These are phyloP conservation scores for Neoboletus magnificus DNA, from an alignment of 768 basidiomycete species.

Conservation along the genomic window DNA sequence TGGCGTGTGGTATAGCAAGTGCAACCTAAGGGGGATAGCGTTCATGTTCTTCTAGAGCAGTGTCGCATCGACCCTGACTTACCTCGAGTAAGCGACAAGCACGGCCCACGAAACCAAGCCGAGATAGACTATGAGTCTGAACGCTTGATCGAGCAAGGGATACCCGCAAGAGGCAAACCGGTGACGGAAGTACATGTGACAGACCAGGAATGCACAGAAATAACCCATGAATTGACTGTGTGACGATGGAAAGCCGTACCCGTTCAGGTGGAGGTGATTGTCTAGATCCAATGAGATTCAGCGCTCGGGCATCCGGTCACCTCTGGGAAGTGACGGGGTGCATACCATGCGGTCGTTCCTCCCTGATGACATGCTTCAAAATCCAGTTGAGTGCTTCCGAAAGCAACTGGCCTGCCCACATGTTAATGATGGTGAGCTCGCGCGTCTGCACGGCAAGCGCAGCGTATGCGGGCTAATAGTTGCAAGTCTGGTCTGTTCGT, in stretches of 20 bases:
- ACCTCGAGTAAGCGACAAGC: constrained; percentile 80
- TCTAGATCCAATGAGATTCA: constrained; percentile 12
- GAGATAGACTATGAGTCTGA: constrained; percentile 45
- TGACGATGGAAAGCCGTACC: constrained; percentile 86
- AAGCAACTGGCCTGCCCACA: constrained; percentile 78
- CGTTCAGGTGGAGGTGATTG: constrained; percentile 36
- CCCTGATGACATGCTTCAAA: constrained; percentile 63
- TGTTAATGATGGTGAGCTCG: constrained; percentile 73
- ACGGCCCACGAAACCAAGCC: constrained; percentile 54
- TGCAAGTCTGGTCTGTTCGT: constrained; percentile 3
- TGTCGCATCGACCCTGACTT: constrained; percentile 11
- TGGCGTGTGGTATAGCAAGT: constrained; percentile 72
- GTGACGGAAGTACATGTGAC: constrained; percentile 71
- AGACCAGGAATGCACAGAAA: constrained; percentile 71
- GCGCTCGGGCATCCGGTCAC: not conserved
- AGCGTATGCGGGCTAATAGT: constrained; percentile 69
- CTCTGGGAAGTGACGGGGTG: not conserved
- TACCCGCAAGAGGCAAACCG: constrained; percentile 55
- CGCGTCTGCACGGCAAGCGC: constrained; percentile 71
- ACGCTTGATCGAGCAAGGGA: constrained; percentile 47
- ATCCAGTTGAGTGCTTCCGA: constrained; percentile 70
- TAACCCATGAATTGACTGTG: constrained; percentile 92
- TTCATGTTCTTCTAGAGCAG: not conserved
- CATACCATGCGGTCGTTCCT: constrained; percentile 67
- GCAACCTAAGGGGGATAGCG: constrained; percentile 41